These are phyloP conservation scores for Cylindrodendrum hubeiense DNA, from an alignment of 2,329 filamentous ascomycete species.

Conservation along the genomic window DNA sequence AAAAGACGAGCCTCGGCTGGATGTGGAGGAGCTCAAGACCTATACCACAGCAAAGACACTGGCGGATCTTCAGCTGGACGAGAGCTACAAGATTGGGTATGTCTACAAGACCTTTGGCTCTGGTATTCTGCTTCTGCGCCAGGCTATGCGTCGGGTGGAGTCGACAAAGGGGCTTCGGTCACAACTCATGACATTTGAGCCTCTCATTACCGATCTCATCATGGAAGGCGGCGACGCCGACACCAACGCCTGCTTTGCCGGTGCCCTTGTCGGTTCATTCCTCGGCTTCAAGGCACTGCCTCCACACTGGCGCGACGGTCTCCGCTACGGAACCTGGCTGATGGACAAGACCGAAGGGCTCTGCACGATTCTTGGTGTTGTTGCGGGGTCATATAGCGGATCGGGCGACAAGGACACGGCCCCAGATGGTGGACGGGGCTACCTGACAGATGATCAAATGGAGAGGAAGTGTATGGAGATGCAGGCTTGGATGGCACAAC, in stretches of 20 bases:
- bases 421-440: slow-evolving; percentile 56
- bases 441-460: slow-evolving; percentile 53
- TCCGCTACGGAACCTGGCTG: slow-evolving; percentile 59
- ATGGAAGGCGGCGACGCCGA: slow-evolving; percentile 67
- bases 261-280: slow-evolving; percentile 61
- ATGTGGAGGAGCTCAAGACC: slow-evolving; percentile 55
- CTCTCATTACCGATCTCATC: slow-evolving; percentile 60
- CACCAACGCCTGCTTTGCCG: slow-evolving; percentile 66
- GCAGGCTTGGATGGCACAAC: slow-evolving; percentile 47
- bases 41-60: slow-evolving; percentile 54
- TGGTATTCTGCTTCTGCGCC: slow-evolving; percentile 57
- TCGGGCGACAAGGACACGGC: slow-evolving; percentile 55
- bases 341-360: slow-evolving; percentile 57
- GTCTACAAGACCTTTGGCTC: slow-evolving; percentile 66
- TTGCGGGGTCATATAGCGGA: slow-evolving; percentile 49
- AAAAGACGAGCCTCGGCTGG: slow-evolving; percentile 49
- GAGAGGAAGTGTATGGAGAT: slow-evolving; percentile 50
- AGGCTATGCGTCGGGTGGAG: slow-evolving; percentile 54
- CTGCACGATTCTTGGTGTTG: slow-evolving; percentile 53
- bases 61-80: slow-evolving; percentile 58
- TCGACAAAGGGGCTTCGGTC: slow-evolving; percentile 29
- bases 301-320: slow-evolving; percentile 61
- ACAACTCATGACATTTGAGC: slow-evolving; percentile 55
- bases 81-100: slow-evolving; percentile 61
- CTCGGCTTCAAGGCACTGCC: slow-evolving; percentile 61